Evolutionary conservation across 1,284 basidiomycete genomes (phyloP).

Genomic region (Volvariella surrecta): DNA sequence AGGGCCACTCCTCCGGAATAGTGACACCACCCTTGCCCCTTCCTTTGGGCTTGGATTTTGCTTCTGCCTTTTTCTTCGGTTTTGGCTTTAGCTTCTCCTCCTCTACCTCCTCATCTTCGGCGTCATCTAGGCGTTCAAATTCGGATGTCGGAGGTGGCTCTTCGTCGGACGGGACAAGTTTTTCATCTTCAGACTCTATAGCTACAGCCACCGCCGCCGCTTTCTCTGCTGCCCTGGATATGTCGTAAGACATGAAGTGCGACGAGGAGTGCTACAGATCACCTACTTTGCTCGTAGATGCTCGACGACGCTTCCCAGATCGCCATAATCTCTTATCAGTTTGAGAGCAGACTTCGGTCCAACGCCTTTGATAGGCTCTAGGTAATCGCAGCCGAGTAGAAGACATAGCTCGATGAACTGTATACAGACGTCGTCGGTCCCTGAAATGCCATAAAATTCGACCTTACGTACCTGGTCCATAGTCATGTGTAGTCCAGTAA

Average conservation of each 20-base stretch:
- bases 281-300: slow-evolving; percentile 75
- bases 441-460: slow-evolving; percentile 1
- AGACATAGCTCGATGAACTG: slow-evolving; percentile 98
- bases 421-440: background rate
- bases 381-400: slow-evolving; percentile 95
- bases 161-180: slow-evolving; percentile 17
- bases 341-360: slow-evolving; percentile 96
- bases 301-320: slow-evolving; percentile 74
- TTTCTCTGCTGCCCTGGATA: slow-evolving; percentile 42
- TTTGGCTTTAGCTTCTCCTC: slow-evolving; percentile 20
- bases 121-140: slow-evolving; percentile 16
- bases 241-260: background rate
- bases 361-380: slow-evolving; percentile 92
- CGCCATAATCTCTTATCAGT: slow-evolving; percentile 82
- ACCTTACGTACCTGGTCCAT: slow-evolving; percentile 70
- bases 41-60: slow-evolving; percentile 36
- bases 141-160: slow-evolving; percentile 24
- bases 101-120: slow-evolving; percentile 18
- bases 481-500: slow-evolving; percentile 85
- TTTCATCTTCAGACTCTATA: slow-evolving; percentile 19
- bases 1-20: slow-evolving; percentile 93
- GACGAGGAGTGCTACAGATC: background rate
- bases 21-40: slow-evolving; percentile 64
- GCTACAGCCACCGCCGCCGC: slow-evolving; percentile 35
- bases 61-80: slow-evolving; percentile 17